Evolutionary conservation across 2,329 filamentous ascomycete genomes (phyloP), one percentile per base, ranked within the genome.

Genomic region (Clonostachys chloroleuca): DNA sequence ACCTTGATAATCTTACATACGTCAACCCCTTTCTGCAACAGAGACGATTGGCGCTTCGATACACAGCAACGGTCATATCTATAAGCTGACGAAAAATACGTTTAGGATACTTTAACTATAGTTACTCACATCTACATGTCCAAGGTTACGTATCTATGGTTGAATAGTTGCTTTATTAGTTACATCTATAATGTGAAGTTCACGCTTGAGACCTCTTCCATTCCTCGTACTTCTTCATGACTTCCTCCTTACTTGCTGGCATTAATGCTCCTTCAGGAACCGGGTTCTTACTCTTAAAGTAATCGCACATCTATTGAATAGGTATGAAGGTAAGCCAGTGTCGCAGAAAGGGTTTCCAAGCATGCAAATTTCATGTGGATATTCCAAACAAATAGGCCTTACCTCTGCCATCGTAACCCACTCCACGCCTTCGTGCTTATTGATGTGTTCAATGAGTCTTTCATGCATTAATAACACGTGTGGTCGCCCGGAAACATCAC

Each of bases 401-500:
- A 39, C 36, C 36, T 87, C 74, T 56, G 80, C 83, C 72, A 89
- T 86, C 0, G 81, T 86, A 0, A 84, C 78, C 72, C 80, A 86
- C 53, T 85, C 80, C 0, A 86, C 79, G 3, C 81, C 74, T 44
- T 76, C 73, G 18, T 77, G 74, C 46, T 69, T 72, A 46, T 83
- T 87, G 57, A 89, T 85, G 47, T 87, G 73, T 53, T 89, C 83
- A 51, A 89, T 88, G 33, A 69, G 49, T 46, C 61, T 57, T 63
- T 89, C 84, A 52, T 88, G 83, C 84, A 89, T 88, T 7, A 88
- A 67, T 30, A 89, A 56, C 1, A 82, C 86, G 63, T 90, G 86
- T 1, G 86, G 86, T n/a, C 84, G 73, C 1, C 86, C 87, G 4
- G 78, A 83, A 0, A 87, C 83, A 56, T 90, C 86, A 0, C 24